Evolutionary conservation across 2,329 filamentous ascomycete species (phyloP), one percentile per base, ranked within the genome.

Genomic region (Penicillium psychrosexuale): DNA sequence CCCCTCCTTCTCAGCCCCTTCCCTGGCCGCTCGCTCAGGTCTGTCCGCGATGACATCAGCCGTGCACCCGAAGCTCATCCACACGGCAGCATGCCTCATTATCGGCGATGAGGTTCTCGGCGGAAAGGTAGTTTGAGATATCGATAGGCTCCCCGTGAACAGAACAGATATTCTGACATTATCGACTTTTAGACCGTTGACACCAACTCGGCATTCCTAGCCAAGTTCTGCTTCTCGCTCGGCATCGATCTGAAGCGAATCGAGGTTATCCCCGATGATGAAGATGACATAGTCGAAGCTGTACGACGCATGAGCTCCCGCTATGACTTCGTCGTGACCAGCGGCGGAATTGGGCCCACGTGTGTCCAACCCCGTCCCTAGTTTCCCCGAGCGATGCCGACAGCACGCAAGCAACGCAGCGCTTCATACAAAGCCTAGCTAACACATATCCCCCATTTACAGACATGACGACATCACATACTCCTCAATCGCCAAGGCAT

Each of bases 391-490:
- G 38, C 15, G 28, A 22, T 2, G 3, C 22, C n/a, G 7, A 47
- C 31, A 37, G 11, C 8, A 8, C 22, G 4, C 33, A 28, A 28
- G 4, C 6, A 47, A n/a, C 8, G 8, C 27, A 3, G 12, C 19
- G 19, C 28, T 17, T 22, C 9, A 27, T 34, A 31, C 1, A n/a
- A 27, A 9, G 22, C 22, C 6, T 17, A 6, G 9, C n/a, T 48
- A 49, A 59, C 53, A 44, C 27, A 17, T 40, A 22, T 38, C 7
- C 36, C 17, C 31, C 31, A 8, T n/a, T n/a, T 19, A 59, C 64
- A 95, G 90, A 53, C 93, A 97, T 78, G 94, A 99, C 74, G 94
- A 99, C 71, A 97, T 97, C 64, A 97, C 94, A 27, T 99, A 99
- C 77, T 82, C 89, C 69, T 93, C 91, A 37, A 95, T 99, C 71